Percentiles rank a stretch among this genome's conserved stretches.
phyloP scores from a whole-genome alignment of 305 asterid species.

The Fraxinus sp. region DNA sequence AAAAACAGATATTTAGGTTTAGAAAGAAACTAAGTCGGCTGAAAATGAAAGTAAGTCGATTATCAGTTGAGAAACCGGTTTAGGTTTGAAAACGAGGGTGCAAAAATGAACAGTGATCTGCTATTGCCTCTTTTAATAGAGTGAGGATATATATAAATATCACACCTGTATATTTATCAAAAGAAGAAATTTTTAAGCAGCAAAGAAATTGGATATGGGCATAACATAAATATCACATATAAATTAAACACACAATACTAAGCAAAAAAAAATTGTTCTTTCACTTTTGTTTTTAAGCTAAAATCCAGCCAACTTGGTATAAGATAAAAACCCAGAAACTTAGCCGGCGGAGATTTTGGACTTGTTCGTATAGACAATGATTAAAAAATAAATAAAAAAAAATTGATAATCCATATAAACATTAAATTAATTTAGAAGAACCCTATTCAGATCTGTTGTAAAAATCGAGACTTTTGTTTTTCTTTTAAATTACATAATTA shows the following conservation, averaged over 20 bases:
- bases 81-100: no score
- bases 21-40: no score
- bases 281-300: constrained; percentile 19
- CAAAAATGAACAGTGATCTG: no score
- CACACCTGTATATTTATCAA: constrained; percentile 20
- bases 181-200: constrained; percentile 13
- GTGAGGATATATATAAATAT: neutral
- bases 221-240: constrained; percentile 9
- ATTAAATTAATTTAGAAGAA: constrained; percentile 9
- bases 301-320: constrained; percentile 53
- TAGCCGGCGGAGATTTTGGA: constrained; percentile 41
- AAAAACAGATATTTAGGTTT: no score
- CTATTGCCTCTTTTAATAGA: no score
- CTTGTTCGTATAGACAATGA: constrained; percentile 25
- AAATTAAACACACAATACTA: constrained; percentile 7
- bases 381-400: no score
- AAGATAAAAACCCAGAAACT: constrained; percentile 3
- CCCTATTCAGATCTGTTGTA: constrained; percentile 31
- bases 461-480: constrained; percentile 27
- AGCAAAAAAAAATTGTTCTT: neutral
- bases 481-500: neutral
- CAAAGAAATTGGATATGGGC: constrained; percentile 16
- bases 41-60: no score
- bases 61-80: no score
- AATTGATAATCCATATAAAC: no score